Evolutionary conservation across 176 grass and related monocot genomes (phyloP).

Genomic region (Cenchrus fungigraminus): DNA sequence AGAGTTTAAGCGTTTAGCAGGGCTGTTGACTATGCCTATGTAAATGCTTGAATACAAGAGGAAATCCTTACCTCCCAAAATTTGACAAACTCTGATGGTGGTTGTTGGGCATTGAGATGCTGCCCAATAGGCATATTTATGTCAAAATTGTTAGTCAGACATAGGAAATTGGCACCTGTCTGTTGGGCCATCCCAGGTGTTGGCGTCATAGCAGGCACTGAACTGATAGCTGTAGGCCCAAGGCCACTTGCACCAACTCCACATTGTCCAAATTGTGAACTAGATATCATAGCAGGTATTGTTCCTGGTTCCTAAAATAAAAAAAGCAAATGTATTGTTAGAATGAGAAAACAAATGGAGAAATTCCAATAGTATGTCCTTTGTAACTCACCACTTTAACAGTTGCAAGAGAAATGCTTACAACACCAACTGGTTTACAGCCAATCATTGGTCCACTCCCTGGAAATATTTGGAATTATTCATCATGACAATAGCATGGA

Average conservation of each 20-base stretch:
- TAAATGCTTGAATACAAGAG: constrained; percentile 20
- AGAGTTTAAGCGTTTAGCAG: constrained; percentile 18
- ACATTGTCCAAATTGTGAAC: constrained; percentile 75
- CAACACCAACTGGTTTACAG: constrained; percentile 49
- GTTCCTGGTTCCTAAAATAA: constrained; percentile 67
- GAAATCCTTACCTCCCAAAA: constrained; percentile 90
- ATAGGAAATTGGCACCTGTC: constrained; percentile 67
- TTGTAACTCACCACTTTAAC: constrained; percentile 70
- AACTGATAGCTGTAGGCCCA: constrained; percentile 55
- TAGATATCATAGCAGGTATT: constrained; percentile 49
- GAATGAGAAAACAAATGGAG: constrained; percentile 6
- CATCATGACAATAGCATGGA: constrained; percentile 24
- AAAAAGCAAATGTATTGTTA: constrained; percentile 13
- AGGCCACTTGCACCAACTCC: constrained; percentile 63
- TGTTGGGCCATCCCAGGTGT: constrained; percentile 82
- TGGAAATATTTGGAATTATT: constrained; percentile 41
- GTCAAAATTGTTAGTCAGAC: constrained; percentile 62
- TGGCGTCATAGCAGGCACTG: constrained; percentile 79
- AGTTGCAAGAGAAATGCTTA: constrained; percentile 46
- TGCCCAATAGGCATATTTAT: constrained; percentile 77
- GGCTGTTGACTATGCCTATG: neutral
- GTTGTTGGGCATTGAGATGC: constrained; percentile 69
- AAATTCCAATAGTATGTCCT: constrained; percentile 1
- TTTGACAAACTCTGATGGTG: constrained; percentile 77
- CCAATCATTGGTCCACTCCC: constrained; percentile 59